Percentiles rank a stretch among this genome's conserved stretches.
Evolutionary conservation across 306 rosid species (phyloP).

Genomic region (Rosa multiflora): DNA sequence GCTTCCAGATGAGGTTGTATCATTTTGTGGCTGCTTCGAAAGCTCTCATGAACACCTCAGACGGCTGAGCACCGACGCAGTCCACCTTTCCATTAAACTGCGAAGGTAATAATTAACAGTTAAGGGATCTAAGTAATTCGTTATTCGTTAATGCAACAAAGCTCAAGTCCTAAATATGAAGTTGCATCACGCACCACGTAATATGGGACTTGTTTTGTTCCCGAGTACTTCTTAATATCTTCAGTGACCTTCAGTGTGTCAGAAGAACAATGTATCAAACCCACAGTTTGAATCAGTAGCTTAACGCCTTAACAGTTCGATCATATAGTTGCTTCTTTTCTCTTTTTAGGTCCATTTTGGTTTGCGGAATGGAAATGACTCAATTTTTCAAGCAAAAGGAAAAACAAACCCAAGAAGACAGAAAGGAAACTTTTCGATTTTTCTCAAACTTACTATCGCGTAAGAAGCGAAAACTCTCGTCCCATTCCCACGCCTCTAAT

Average conservation of each 20-base stretch:
- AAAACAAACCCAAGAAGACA: too few species aligned
- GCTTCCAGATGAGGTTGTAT: slow-evolving; percentile 3
- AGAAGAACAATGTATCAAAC: slow-evolving; percentile 21
- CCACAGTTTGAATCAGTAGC: neutral
- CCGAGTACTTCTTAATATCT: slow-evolving; percentile 55
- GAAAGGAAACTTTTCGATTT: neutral
- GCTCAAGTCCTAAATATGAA: neutral
- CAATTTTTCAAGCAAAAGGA: neutral
- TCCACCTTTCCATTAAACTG: slow-evolving; percentile 68
- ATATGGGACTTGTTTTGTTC: slow-evolving; percentile 63
- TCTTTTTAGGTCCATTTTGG: too few species aligned
- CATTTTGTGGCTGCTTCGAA: slow-evolving; percentile 51
- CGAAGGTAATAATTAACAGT: neutral
- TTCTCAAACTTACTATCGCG: too few species aligned
- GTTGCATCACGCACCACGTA: slow-evolving; percentile 51
- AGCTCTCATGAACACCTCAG: slow-evolving; percentile 69
- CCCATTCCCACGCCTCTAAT: neutral
- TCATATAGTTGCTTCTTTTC: too few species aligned
- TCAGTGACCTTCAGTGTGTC: slow-evolving; percentile 55
- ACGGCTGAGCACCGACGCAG: slow-evolving; percentile 66
- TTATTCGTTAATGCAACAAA: neutral
- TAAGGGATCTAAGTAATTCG: neutral
- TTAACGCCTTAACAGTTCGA: neutral
- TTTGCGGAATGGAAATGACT: neutral
- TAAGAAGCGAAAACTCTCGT: too few species aligned